Base-by-base conservation (phyloP, 805 yeast genomes). In the Monosporozyma servazzii region DNA sequence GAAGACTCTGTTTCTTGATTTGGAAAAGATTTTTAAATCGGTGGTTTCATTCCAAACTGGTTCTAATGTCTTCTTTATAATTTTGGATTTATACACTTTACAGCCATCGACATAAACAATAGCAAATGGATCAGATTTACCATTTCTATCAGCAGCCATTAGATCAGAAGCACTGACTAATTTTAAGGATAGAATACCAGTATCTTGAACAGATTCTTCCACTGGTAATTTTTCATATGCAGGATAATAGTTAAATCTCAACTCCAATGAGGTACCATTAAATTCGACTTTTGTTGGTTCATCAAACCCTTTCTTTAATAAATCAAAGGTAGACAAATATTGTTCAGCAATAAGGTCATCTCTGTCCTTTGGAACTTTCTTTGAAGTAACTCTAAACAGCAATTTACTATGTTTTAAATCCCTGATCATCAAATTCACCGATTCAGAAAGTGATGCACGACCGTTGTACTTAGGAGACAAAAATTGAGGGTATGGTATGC, bases 31-130 rank as follows among this genome's bases (percentile, higher is more conserved):
- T 3, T 86, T 82, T 57, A 88, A 67, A 3, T 73, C 74, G 23
- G 78, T 71, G 7, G 71, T 66, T 59, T 87, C 93, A 63, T 87
- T 82, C 90, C 93, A 89, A 10, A 74, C 75, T 17, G 96, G 96
- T 51, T 79, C 73, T 57, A 86, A 71, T 0, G 86, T 79, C 63
- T 80, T 85, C 68, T 84, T 83, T 53, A 80, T 72, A 51, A 77
- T 77, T 52, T 76, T 80, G 10, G 86, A 81, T 67, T 74, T 84
- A 70, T 65, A 78, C 5, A 80, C 66, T 56, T 77, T 73, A 42
- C 71, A 61, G 7, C 79, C 83, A 61, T 84, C 82, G 17, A 82
- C 63, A 46, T 63, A 69, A n/a, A 86, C 65, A 23, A 67, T 68
- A 45, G 75, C 75, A 59, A 72, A 79, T 51, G 95, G 95, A 71